phyloP scores from a whole-genome alignment of 768 basidiomycete genomes.

The Agaricus blazei region DNA sequence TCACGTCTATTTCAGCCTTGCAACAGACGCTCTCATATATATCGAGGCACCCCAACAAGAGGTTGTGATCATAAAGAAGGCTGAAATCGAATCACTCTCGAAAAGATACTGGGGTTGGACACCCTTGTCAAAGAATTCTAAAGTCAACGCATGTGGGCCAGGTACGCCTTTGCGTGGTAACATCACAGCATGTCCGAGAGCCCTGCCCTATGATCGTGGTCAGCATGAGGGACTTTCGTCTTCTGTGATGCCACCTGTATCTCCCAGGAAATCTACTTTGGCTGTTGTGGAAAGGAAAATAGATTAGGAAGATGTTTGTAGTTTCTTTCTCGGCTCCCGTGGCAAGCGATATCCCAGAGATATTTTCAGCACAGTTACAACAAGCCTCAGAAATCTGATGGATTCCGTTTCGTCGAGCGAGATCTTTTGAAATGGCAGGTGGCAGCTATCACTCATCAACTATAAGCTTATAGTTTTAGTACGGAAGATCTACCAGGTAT shows the following conservation, averaged over 20 bases:
- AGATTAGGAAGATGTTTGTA: conserved; percentile 19
- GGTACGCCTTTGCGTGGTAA: too few relatives aligned
- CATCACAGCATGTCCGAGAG: too few relatives aligned
- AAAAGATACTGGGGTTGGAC: too few relatives aligned
- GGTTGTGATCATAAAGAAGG: too few relatives aligned
- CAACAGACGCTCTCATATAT: too few relatives aligned
- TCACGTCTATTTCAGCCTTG: too few relatives aligned
- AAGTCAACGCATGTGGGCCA: too few relatives aligned
- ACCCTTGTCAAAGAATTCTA: too few relatives aligned
- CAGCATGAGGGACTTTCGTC: conserved; percentile 33
- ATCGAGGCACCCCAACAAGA: too few relatives aligned
- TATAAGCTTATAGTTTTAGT: conserved; percentile 26
- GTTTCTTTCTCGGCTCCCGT: too few relatives aligned
- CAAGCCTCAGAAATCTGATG: conserved; percentile 32
- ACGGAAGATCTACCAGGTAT: conserved; percentile 24
- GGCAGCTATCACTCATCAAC: conserved; percentile 15
- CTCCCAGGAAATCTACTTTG: conserved; percentile 30
- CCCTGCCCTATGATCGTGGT: conserved; percentile 10
- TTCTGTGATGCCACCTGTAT: conserved; percentile 40
- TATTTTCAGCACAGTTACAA: conserved; percentile 19
- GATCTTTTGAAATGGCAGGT: conserved; percentile 20
- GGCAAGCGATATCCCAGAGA: too few relatives aligned
- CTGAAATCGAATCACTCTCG: too few relatives aligned
- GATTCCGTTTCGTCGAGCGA: conserved; percentile 30
- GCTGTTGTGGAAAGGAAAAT: conserved; percentile 18